phyloP scores from a whole-genome alignment of 2,329 filamentous ascomycete species.

The Microdochium trichocladiopsis region DNA sequence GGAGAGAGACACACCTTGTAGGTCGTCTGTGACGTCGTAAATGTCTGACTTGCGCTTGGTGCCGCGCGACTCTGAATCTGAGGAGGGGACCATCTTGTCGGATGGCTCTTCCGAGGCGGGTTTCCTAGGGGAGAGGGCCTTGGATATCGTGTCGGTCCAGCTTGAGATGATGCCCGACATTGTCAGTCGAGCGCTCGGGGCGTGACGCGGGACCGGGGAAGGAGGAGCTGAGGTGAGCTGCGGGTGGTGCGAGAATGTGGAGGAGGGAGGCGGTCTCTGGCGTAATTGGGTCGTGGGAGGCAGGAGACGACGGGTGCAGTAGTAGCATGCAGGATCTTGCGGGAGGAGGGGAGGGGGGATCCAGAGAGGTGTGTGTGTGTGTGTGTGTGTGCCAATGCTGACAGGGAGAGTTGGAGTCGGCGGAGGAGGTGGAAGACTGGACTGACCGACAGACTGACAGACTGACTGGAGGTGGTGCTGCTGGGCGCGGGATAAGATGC shows the following conservation, averaged over 20 bases:
- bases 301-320: neutral
- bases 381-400: neutral
- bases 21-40: conserved; percentile 14
- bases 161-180: neutral
- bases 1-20: conserved; percentile 10
- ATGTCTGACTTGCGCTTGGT: conserved; percentile 17
- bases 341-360: neutral
- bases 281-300: too few relatives aligned
- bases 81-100: neutral
- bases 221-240: neutral
- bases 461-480: too few relatives aligned
- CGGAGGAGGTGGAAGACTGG: too few relatives aligned
- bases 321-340: neutral
- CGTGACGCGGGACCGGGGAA: neutral
- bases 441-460: neutral
- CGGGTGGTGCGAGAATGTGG: neutral
- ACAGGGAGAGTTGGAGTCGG: neutral
- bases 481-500: neutral
- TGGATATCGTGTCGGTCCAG: neutral
- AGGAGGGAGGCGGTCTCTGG: too few relatives aligned
- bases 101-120: neutral
- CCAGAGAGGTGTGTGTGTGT: neutral
- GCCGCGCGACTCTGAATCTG: conserved; percentile 4
- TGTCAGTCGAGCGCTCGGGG: neutral
- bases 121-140: neutral